These are phyloP conservation scores for Chaetomium strumarium DNA, from an alignment of 2,329 filamentous ascomycete species.

Conservation along the genomic window DNA sequence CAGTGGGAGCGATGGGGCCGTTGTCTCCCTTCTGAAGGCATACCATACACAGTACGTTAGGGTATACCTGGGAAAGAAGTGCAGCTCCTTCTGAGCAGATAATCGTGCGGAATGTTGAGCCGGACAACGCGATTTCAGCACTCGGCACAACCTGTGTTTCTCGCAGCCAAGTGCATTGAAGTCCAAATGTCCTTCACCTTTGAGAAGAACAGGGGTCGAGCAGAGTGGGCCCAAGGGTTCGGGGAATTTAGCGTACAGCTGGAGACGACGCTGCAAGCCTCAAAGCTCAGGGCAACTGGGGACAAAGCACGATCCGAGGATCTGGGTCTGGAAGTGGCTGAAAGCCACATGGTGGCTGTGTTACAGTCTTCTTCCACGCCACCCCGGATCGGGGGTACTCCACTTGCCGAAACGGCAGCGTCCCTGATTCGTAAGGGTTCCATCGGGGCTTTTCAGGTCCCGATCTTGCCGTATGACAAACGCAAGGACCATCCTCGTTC, in stretches of 20 bases:
- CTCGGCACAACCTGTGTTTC: slow-evolving; percentile 4
- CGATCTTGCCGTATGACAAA: not conserved
- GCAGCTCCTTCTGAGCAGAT: not conserved
- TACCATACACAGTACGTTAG: no score
- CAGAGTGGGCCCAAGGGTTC: slow-evolving; percentile 11
- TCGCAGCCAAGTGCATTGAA: slow-evolving; percentile 8
- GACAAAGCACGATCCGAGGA: slow-evolving; percentile 14
- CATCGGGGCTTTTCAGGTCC: not conserved
- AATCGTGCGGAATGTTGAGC: not conserved
- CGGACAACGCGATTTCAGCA: not conserved
- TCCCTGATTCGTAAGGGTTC: not conserved
- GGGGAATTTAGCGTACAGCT: slow-evolving; percentile 6
- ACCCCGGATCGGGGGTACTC: not conserved
- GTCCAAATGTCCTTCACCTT: not conserved
- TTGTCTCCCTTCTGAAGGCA: not conserved
- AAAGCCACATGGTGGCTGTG: slow-evolving; percentile 18
- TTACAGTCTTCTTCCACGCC: not conserved
- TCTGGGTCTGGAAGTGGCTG: slow-evolving; percentile 5
- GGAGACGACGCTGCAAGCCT: slow-evolving; percentile 8
- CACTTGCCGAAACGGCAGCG: slow-evolving; percentile 9
- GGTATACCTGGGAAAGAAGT: slow-evolving; percentile 1
- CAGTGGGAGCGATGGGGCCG: not conserved
- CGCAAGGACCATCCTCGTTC: not conserved
- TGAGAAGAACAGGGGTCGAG: not conserved
- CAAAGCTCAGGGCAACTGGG: slow-evolving; percentile 13